Percentiles rank a stretch among this genome's conserved stretches.
phyloP scores from a whole-genome alignment of 768 basidiomycete species.

The Termitomyces sp. region DNA sequence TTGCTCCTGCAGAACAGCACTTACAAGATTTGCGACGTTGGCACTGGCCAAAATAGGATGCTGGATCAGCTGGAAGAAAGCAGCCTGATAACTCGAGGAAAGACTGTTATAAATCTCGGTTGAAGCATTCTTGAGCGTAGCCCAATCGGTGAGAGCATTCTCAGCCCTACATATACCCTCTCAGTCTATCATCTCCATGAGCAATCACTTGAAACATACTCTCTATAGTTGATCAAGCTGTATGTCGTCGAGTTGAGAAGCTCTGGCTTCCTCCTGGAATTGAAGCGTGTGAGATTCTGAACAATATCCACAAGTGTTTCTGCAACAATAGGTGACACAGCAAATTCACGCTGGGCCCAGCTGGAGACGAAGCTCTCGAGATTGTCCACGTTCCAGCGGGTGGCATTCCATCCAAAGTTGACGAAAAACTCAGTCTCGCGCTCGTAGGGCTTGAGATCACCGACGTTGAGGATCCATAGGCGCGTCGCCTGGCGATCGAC shows the following conservation, averaged over 20 bases:
- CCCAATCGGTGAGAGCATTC: slow-evolving; percentile 45
- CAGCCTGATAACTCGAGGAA: slow-evolving; percentile 38
- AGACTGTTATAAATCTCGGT: slow-evolving; percentile 52
- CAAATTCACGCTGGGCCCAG: slow-evolving; percentile 68
- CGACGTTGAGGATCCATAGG: slow-evolving; percentile 73
- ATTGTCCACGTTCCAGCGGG: slow-evolving; percentile 51
- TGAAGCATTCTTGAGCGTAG: slow-evolving; percentile 40
- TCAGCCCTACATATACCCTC: slow-evolving; percentile 42
- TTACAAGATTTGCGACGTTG: slow-evolving; percentile 49
- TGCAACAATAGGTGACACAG: slow-evolving; percentile 33
- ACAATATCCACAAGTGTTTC: slow-evolving; percentile 45
- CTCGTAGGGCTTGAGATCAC: slow-evolving; percentile 72
- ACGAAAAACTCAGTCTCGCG: slow-evolving; percentile 69
- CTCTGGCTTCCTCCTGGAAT: slow-evolving; percentile 62
- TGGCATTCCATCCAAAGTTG: slow-evolving; percentile 53
- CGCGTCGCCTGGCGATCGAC: slow-evolving; percentile 50
- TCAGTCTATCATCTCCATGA: background rate
- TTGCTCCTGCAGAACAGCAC: background rate
- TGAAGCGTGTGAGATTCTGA: slow-evolving; percentile 49
- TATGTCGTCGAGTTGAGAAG: slow-evolving; percentile 56
- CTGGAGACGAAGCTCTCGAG: slow-evolving; percentile 42
- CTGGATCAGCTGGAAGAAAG: slow-evolving; percentile 71
- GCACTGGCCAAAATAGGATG: slow-evolving; percentile 56
- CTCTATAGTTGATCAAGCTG: slow-evolving; percentile 61
- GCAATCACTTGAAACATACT: slow-evolving; percentile 36